Evolutionary conservation across 352 stramenopile species (phyloP), one percentile per base, ranked within the genome.

Genomic region (Phytophthora syringae): DNA sequence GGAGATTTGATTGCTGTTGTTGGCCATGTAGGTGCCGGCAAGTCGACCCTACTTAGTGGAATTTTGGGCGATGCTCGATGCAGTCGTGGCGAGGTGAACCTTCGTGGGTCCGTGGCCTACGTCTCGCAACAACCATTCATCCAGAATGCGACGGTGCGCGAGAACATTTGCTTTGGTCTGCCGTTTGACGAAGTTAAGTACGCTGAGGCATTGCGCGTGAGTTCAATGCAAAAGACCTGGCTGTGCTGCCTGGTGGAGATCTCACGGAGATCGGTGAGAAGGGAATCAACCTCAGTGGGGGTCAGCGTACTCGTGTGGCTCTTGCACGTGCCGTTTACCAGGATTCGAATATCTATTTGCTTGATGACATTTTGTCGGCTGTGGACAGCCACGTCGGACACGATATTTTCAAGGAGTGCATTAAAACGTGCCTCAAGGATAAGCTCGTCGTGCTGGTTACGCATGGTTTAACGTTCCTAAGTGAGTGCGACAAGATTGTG

Each of bases 101-200:
- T 98, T 2, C 80, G 86, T 18, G 97, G 97, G 6, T 92, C 79
- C 15, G 80, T 99, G 7, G 95, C 93, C 1, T 99, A 98, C 61
- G 95, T 98, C 40, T 80, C 93, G 12, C 97, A 99, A 72, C 95
- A 92, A 25, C 88, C 97, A 7, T 99, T 98, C 62, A 99, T 99
- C 60, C 87, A 99, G 60, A 99, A 99, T 67, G 97, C 93, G 10
- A 98, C 90, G 3, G 72, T 99, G 16, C 81, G 88, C 18, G 94
- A 98, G 42, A 99, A 99, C 74, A 98, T 99, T 70, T 88, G 98
- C 49, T 99, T 99, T 72, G 85, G 94, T 7, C 68, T 92, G 13
- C 78, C 78, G 0, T 97, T 90, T 28, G 74, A 96, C 21, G 70
- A 74, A 10, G 70, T 64, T 0, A 77, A 76, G 18, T 94, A 94